Conservation (phyloP, 1,139 yeast genomes). For the Candida sp. region DNA sequence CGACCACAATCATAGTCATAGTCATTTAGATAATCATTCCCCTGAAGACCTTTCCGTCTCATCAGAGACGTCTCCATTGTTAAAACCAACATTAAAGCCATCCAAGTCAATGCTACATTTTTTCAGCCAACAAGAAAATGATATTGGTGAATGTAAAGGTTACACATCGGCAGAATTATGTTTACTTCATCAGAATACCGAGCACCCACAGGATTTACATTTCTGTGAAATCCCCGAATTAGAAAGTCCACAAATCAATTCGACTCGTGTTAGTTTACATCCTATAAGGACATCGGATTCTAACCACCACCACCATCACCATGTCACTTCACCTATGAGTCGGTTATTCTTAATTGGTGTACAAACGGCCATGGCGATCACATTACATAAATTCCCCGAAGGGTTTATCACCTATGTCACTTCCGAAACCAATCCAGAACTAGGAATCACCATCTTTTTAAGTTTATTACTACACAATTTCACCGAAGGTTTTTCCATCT, state of each 20-base stretch:
- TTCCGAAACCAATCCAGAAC: conserved; percentile 63
- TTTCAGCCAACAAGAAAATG: conserved; percentile 20
- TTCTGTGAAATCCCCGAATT: conserved; percentile 36
- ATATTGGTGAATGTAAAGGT: conserved; percentile 52
- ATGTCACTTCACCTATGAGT: conserved; percentile 73
- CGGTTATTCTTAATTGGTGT: conserved; percentile 79
- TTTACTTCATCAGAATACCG: conserved; percentile 9
- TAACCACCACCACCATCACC: conserved; percentile 72
- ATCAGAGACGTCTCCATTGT: conserved; percentile 31
- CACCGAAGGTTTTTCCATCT: conserved; percentile 95
- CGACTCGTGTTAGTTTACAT: conserved; percentile 1
- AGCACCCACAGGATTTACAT: conserved; percentile 18
- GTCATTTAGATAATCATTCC: conserved; percentile 1
- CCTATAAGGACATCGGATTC: background rate
- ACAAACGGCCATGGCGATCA: conserved; percentile 85
- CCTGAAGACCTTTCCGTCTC: background rate
- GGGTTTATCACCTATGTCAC: conserved; percentile 88
- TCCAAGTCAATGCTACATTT: conserved; percentile 25
- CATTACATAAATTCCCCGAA: conserved; percentile 91
- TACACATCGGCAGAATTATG: conserved; percentile 45
- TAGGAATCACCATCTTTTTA: conserved; percentile 79
- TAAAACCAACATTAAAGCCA: conserved; percentile 6
- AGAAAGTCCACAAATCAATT: background rate
- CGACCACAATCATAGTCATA: conserved; percentile 8
- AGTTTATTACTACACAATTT: conserved; percentile 87